These are phyloP conservation scores for Groenewaldozyma tartarivorans DNA, from an alignment of 805 yeast species.

Conservation along the genomic window DNA sequence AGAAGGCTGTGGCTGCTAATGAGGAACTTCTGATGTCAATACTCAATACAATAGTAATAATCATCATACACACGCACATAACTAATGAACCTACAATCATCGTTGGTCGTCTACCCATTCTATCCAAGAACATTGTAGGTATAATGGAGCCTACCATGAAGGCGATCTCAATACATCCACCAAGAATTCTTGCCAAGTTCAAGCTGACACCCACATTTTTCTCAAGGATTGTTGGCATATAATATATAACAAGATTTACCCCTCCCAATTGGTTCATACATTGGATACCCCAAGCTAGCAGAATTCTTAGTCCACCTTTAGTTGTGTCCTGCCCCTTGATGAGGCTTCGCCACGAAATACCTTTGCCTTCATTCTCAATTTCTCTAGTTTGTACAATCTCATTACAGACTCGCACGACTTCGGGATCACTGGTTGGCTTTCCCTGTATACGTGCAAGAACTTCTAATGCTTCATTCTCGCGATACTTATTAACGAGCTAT, in stretches of 20 bases:
- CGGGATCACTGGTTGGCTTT: too few species aligned
- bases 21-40: neutral
- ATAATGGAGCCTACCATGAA: conserved; percentile 3
- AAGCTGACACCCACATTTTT: conserved; percentile 8
- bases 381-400: too few species aligned
- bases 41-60: conserved; percentile 1
- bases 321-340: too few species aligned
- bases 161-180: too few species aligned
- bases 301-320: too few species aligned
- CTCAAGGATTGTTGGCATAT: conserved; percentile 9
- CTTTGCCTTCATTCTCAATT: too few species aligned
- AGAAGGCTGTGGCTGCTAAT: conserved; percentile 3
- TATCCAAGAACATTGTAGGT: conserved; percentile 1
- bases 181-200: neutral
- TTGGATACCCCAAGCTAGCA: too few species aligned
- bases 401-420: too few species aligned
- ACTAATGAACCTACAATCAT: conserved; percentile 1
- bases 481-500: conserved; percentile 40
- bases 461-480: conserved; percentile 38
- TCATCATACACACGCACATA: neutral
- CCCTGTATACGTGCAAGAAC: too few species aligned
- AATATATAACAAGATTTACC: conserved; percentile 10
- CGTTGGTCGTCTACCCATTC: conserved; percentile 30
- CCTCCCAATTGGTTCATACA: conserved; percentile 14
- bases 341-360: too few species aligned